These are phyloP conservation scores for Didymella sp. DNA, from an alignment of 2,329 filamentous ascomycete genomes.

Conservation along the genomic window DNA sequence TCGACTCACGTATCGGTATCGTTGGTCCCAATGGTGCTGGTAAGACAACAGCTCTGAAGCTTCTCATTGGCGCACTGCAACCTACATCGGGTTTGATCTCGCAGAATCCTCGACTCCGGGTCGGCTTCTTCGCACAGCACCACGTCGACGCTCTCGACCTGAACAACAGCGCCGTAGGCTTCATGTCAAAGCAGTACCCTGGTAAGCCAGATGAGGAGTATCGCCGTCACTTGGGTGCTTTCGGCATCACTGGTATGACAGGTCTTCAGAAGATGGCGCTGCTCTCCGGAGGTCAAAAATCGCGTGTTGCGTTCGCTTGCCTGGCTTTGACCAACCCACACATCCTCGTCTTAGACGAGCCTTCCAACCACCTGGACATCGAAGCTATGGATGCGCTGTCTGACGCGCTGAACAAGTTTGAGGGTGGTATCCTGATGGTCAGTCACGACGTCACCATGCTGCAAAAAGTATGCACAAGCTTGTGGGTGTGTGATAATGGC, in stretches of 20 bases:
- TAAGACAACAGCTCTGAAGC: conserved; percentile 97
- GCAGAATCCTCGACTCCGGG: conserved; percentile 82
- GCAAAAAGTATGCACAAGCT: conserved; percentile 89
- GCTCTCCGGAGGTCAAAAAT: conserved; percentile 96
- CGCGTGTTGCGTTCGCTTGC: conserved; percentile 97
- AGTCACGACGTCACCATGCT: conserved; percentile 99
- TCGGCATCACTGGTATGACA: conserved; percentile 87
- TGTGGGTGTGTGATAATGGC: conserved; percentile 96
- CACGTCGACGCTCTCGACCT: conserved; percentile 96
- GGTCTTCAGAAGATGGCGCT: conserved; percentile 95
- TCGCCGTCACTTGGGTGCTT: conserved; percentile 88
- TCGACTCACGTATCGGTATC: conserved; percentile 97
- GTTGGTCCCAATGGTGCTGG: conserved; percentile 99
- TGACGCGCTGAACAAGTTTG: conserved; percentile 81
- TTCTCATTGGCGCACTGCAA: conserved; percentile 86
- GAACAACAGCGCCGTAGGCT: conserved; percentile 85
- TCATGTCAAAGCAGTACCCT: conserved; percentile 93
- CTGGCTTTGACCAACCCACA: conserved; percentile 92
- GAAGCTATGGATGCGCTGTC: conserved; percentile 98
- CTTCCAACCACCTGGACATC: conserved; percentile 98
- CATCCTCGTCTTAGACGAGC: conserved; percentile 96
- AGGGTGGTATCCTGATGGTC: conserved; percentile 97
- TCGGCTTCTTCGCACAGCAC: conserved; percentile 98
- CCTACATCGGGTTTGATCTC: conserved; percentile 83
- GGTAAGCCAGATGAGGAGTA: conserved; percentile 97